These are phyloP conservation scores for Verbascum thapsus DNA, from an alignment of 257 asterid genomes.

Conservation along the genomic window DNA sequence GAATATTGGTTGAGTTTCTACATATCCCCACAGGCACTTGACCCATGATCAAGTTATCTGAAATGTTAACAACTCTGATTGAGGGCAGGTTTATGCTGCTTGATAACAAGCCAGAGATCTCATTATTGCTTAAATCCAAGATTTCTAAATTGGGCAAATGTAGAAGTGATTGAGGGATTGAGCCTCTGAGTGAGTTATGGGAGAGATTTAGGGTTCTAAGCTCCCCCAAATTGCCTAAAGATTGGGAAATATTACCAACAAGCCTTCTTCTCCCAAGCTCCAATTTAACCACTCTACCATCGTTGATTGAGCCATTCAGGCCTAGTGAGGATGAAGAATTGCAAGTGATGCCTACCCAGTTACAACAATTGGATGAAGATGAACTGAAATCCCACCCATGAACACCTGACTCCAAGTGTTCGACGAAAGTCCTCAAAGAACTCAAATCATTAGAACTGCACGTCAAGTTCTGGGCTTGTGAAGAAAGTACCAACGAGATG, in stretches of 20 bases:
- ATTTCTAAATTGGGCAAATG: slow-evolving; percentile 54
- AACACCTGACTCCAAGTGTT: slow-evolving; percentile 39
- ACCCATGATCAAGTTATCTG: slow-evolving; percentile 57
- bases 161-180: slow-evolving; percentile 54
- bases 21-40: slow-evolving; percentile 61
- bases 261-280: slow-evolving; percentile 52
- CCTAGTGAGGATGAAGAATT: slow-evolving; percentile 38
- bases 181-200: slow-evolving; percentile 52
- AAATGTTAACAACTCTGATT: slow-evolving; percentile 47
- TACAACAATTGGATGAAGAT: slow-evolving; percentile 58
- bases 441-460: slow-evolving; percentile 58
- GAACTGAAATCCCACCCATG: slow-evolving; percentile 54
- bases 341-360: slow-evolving; percentile 69
- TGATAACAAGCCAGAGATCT: slow-evolving; percentile 49
- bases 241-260: slow-evolving; percentile 49
- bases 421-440: slow-evolving; percentile 48
- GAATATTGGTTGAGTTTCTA: slow-evolving; percentile 53
- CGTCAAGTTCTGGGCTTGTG: slow-evolving; percentile 48
- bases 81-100: slow-evolving; percentile 51
- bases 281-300: slow-evolving; percentile 55
- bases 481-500: slow-evolving; percentile 30
- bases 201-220: slow-evolving; percentile 71
- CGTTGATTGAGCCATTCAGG: slow-evolving; percentile 29
- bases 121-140: slow-evolving; percentile 64
- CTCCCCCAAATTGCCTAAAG: slow-evolving; percentile 60